These are phyloP conservation scores for Neurospora africana DNA, from an alignment of 495 filamentous ascomycete species.

Conservation along the genomic window DNA sequence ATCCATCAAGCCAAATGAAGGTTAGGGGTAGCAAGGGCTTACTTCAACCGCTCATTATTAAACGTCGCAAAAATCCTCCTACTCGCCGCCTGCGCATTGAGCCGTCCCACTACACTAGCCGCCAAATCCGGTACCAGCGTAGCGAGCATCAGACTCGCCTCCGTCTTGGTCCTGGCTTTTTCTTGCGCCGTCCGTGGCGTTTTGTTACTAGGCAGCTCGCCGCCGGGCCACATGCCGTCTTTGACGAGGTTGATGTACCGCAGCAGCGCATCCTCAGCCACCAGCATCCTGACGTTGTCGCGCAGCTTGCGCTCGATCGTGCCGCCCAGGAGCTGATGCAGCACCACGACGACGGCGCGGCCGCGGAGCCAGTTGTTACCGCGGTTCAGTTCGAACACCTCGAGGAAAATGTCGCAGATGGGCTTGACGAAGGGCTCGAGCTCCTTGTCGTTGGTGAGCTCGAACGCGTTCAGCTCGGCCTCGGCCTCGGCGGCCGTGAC, in stretches of 20 bases:
- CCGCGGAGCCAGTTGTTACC: conserved; percentile 93
- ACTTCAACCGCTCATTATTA: conserved; percentile 69
- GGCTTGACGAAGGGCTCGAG: conserved; percentile 95
- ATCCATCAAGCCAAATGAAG: neutral
- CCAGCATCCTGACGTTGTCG: conserved; percentile 58
- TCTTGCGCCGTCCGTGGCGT: conserved; percentile 51
- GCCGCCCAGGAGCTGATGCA: conserved; percentile 73
- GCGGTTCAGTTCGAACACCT: conserved; percentile 86
- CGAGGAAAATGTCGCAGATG: conserved; percentile 94
- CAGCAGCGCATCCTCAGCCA: conserved; percentile 69
- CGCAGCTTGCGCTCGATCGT: conserved; percentile 92
- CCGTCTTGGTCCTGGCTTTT: conserved; percentile 57
- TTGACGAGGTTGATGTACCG: conserved; percentile 61
- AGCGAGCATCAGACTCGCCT: conserved; percentile 70
- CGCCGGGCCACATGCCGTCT: conserved; percentile 73
- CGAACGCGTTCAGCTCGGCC: conserved; percentile 88
- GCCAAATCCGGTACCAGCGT: conserved; percentile 74
- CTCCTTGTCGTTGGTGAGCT: conserved; percentile 53
- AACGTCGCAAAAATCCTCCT: conserved; percentile 70
- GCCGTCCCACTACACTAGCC: conserved; percentile 71
- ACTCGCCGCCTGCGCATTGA: conserved; percentile 76
- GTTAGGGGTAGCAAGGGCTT: conserved; percentile 17
- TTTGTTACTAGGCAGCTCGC: conserved; percentile 40
- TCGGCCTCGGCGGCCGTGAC: conserved; percentile 79
- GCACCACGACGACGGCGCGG: conserved; percentile 86